phyloP scores from a whole-genome alignment of 345 rosid genomes.

The Bruguiera sexangula region DNA sequence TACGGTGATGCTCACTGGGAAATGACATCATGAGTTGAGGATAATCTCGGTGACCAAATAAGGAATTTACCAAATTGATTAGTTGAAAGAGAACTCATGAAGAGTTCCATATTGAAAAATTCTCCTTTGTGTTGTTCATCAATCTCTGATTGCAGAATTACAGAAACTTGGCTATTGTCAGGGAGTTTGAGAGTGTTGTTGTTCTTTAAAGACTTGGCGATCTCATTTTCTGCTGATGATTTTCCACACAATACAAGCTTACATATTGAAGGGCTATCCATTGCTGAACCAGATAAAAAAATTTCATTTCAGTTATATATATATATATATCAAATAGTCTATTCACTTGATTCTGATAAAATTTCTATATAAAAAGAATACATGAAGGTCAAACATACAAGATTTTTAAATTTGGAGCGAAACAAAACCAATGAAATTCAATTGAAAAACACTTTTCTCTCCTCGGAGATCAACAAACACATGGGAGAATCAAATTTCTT shows the following conservation, averaged over 20 bases:
- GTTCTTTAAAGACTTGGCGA: conserved; percentile 45
- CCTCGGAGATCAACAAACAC: too few species aligned
- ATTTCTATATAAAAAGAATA: too few species aligned
- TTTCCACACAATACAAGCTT: conserved; percentile 60
- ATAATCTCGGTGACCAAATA: conserved; percentile 72
- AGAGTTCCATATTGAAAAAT: conserved; percentile 40
- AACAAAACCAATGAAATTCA: too few species aligned
- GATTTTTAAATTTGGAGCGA: too few species aligned
- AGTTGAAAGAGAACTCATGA: conserved; percentile 56
- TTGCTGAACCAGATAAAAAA: conserved; percentile 25
- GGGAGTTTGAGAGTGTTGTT: conserved; percentile 49
- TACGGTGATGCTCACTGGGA: conserved; percentile 49
- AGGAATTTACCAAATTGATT: conserved; percentile 67
- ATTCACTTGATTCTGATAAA: background rate
- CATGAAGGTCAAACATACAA: too few species aligned
- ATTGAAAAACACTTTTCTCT: too few species aligned
- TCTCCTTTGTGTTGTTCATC: conserved; percentile 23
- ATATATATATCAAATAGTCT: background rate
- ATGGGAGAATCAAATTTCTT: too few species aligned
- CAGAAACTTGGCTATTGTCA: conserved; percentile 32
- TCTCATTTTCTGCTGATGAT: conserved; percentile 50
- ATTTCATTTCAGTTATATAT: background rate
- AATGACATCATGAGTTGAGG: conserved; percentile 79
- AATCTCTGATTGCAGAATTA: conserved; percentile 48
- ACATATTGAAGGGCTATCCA: conserved; percentile 50